Percentiles rank a stretch among this genome's conserved stretches.
These are phyloP conservation scores for Picea abies DNA, from an alignment of 83 land plant genomes.

Conservation along the genomic window DNA sequence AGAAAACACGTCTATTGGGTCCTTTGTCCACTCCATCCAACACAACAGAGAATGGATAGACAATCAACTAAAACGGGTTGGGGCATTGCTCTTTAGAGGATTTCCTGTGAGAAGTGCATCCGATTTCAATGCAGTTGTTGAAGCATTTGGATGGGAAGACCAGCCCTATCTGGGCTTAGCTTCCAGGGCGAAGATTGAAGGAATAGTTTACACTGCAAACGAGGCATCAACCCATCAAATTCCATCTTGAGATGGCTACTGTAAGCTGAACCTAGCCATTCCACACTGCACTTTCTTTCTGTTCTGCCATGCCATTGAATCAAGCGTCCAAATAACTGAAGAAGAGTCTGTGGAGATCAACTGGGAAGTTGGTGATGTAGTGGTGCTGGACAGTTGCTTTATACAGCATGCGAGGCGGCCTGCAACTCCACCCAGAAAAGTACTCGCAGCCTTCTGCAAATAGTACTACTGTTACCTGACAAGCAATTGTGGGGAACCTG, in stretches of 20 bases:
- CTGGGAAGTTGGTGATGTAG: conserved; percentile 50
- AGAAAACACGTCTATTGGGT: no score
- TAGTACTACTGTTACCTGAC: neutral
- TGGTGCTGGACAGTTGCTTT: conserved; percentile 42
- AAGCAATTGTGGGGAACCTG: no score
- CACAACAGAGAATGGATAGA: no score
- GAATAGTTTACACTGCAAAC: conserved; percentile 33
- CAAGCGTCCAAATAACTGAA: conserved; percentile 31
- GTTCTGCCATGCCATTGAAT: conserved; percentile 15
- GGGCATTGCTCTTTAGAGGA: no score
- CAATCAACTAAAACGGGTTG: no score
- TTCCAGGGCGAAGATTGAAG: conserved; percentile 18
- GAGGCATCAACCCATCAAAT: conserved; percentile 29
- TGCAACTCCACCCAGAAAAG: conserved; percentile 31
- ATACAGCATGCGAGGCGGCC: conserved; percentile 45
- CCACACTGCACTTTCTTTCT: no score
- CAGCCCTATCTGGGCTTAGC: conserved; percentile 31
- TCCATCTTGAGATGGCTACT: conserved; percentile 39
- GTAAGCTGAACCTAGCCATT: neutral
- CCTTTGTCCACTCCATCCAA: no score
- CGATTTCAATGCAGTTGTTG: conserved; percentile 28
- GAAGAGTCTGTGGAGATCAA: conserved; percentile 39
- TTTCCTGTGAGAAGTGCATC: conserved; percentile 3
- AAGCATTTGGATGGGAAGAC: conserved; percentile 43
- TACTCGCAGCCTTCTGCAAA: conserved; percentile 28